phyloP scores from a whole-genome alignment of 495 filamentous ascomycete genomes.

The Talaromyces thailandensis region DNA sequence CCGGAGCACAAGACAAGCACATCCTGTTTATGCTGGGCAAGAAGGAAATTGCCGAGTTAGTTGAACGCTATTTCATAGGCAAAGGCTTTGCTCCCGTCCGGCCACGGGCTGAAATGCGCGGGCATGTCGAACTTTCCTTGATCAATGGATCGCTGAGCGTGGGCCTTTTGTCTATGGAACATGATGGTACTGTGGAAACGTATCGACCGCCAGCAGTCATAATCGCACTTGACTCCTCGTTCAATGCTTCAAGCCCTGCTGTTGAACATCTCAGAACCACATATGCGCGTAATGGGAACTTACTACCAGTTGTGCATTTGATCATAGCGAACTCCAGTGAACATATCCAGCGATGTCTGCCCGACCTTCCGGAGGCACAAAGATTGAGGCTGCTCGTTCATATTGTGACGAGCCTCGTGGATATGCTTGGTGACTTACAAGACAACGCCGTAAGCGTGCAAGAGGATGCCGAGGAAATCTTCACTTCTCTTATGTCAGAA shows the following conservation, averaged over 20 bases:
- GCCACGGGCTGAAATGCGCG: slow-evolving; percentile 30
- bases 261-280: slow-evolving; percentile 35
- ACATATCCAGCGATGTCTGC: slow-evolving; percentile 45
- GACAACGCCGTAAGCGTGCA: slow-evolving; percentile 34
- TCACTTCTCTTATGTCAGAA: slow-evolving; percentile 26
- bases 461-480: slow-evolving; percentile 37
- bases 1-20: slow-evolving; percentile 31
- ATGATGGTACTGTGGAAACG: slow-evolving; percentile 25
- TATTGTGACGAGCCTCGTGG: slow-evolving; percentile 27
- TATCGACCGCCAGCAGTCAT: slow-evolving; percentile 39
- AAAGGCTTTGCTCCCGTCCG: slow-evolving; percentile 35
- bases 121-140: slow-evolving; percentile 24
- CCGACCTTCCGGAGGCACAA: slow-evolving; percentile 26
- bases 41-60: slow-evolving; percentile 33
- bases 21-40: slow-evolving; percentile 36
- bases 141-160: slow-evolving; percentile 33
- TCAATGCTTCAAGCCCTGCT: slow-evolving; percentile 29
- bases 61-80: slow-evolving; percentile 44
- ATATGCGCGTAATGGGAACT: slow-evolving; percentile 27
- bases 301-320: slow-evolving; percentile 43
- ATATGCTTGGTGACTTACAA: slow-evolving; percentile 39
- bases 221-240: slow-evolving; percentile 42
- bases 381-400: slow-evolving; percentile 31
- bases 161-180: slow-evolving; percentile 36
- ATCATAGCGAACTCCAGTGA: slow-evolving; percentile 46